Evolutionary conservation across 148 eudicot genomes (phyloP).

Genomic region (Rhododendron ovatum): DNA sequence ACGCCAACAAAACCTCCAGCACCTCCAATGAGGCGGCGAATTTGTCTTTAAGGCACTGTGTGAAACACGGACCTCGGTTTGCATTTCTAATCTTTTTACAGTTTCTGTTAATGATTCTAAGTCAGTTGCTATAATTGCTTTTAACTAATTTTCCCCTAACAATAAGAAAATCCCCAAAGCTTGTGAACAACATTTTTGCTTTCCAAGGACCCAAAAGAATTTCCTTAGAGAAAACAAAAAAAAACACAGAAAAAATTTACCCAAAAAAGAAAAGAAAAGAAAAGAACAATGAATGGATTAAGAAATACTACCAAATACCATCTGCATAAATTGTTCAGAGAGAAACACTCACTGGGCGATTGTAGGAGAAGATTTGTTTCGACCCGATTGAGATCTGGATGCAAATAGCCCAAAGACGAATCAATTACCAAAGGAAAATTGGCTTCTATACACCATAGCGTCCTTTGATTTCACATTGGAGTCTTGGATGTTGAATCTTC

Average conservation of each 20-base stretch:
- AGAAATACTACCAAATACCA: not conserved
- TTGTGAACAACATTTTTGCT: not conserved
- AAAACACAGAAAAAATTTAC: too few relatives aligned
- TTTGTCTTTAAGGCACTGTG: too few relatives aligned
- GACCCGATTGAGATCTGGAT: not conserved
- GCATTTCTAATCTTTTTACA: too few relatives aligned
- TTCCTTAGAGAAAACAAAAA: not conserved
- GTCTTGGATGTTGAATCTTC: not conserved
- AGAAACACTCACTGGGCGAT: slow-evolving; percentile 1
- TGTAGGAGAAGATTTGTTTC: not conserved
- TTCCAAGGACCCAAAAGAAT: not conserved
- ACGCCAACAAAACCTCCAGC: too few relatives aligned
- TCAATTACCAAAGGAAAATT: not conserved
- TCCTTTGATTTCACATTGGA: not conserved
- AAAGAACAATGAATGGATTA: not conserved
- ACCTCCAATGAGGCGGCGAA: too few relatives aligned
- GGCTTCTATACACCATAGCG: not conserved
- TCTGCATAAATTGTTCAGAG: not conserved
- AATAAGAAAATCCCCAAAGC: not conserved
- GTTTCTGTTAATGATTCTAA: too few relatives aligned
- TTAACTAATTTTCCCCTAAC: too few relatives aligned
- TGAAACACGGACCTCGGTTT: too few relatives aligned
- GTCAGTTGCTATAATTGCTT: too few relatives aligned
- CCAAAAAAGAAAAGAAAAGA: not conserved
- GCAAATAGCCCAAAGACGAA: not conserved